Evolutionary conservation across 2,329 filamentous ascomycete genomes (phyloP), one percentile per base, ranked within the genome.

Genomic region (Ambrosiella xylebori): DNA sequence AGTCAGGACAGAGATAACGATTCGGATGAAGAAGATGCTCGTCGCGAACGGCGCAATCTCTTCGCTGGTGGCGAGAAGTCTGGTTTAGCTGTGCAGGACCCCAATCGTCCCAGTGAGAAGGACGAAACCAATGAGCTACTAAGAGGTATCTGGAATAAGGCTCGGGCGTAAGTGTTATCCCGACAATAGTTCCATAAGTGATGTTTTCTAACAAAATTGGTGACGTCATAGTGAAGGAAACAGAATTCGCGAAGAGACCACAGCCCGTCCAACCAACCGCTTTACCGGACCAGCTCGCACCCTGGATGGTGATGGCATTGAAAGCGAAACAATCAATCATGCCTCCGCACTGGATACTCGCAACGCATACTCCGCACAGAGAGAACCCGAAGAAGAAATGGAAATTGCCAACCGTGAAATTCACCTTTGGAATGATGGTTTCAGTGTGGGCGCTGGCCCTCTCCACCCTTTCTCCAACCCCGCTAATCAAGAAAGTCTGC

Each of bases 21-120:
- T 7, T 72, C 76, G 27, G 73, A 76, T 1, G 72, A 76, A 2
- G 72, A 77, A 1, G 75, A 83, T 1, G 78, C 82, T 36, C 74
- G 79, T 40, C 76, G 81, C 62, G 74, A 76, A 35, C 74, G 75
- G 6, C 73, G 81, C 61, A 86, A 93, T 65, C 73, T 90, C 62
- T 93, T 90, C 68, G 84, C 88, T 17, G 88, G 88, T 56, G 88
- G 88, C 39, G 88, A 91, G 71, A 93, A 93, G 75, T 91, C 86
- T 37, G 82, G 80, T 0, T 69, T 85, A 51, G 82, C 82, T 19
- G 78, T 85, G 27, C 81, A 85, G 65, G 82, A 85, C 64, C 82
- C 82, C 1, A 41, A 40, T 9, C 38, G 38, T n/a, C 66, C 67
- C 3, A 69, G 74, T 55, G 69, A 69, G 49, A 71, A 75, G 9